Base-by-base conservation (phyloP, 2,329 filamentous ascomycete species). In the Fusarium sacchari region DNA sequence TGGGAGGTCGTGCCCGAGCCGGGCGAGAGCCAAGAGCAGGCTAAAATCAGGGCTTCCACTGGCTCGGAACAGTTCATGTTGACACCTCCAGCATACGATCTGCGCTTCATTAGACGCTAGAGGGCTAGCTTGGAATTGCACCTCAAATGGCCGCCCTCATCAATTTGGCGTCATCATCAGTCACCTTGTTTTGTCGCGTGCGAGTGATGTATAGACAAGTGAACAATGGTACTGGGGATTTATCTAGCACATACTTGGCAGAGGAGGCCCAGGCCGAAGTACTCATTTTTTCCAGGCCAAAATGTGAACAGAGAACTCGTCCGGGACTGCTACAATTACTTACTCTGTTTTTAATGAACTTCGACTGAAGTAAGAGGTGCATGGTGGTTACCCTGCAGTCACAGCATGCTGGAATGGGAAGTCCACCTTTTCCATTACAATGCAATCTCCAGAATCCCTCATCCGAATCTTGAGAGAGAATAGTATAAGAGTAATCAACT, bases 161-260 rank as follows among this genome's bases (percentile, higher is more conserved):
- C 10, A 30, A 32, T 18, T 13, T 14, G 20, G 11, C 5, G 10
- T 49, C 14, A 17, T 17, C 14, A n/a, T 11, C 4, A 7, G 4
- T 47, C 1, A 4, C 26, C 0, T 6, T 47, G 1, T 17, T 17
- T 6, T 30, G 10, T 17, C 5, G 7, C 20, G 22, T 17, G 26
- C 20, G 22, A 6, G 2, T 1, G 6, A 6, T 13, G 0, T n/a
- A 3, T n/a, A 13, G 3, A 6, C 12, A n/a, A 6, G 5, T 17
- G 7, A 15, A 13, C 7, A 49, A 8, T 9, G 28, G 6, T n/a
- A 1, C 4, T 17, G 7, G 3, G 3, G 10, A 3, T 18, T 30
- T 17, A 11, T 9, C 7, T 17, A 4, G n/a, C 9, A 49, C 5
- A 18, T 32, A 7, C 11, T 9, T 18, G 28, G 1, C n/a, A 6